Conservation (phyloP, 805 yeast genomes). For the Wickerhamiella dianesei region DNA sequence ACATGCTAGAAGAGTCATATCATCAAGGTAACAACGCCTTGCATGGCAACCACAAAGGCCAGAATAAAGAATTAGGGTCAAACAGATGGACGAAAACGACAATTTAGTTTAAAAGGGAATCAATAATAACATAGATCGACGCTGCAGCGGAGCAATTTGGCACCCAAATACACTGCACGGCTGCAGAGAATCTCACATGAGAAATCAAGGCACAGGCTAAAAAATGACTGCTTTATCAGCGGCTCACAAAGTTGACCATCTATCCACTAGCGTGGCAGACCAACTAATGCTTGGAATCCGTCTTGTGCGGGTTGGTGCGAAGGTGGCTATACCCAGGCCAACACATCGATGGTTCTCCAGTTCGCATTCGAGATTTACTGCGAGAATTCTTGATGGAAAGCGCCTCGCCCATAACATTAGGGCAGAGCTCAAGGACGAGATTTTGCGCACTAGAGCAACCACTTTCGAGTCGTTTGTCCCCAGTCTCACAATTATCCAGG, state of each 20-base stretch:
- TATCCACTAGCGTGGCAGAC: not conserved
- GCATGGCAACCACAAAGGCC: no score
- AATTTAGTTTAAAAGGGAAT: no score
- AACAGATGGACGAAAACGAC: no score
- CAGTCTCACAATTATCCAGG: constrained; percentile 70
- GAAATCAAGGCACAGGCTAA: not conserved
- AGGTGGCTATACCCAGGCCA: not conserved
- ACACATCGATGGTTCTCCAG: not conserved
- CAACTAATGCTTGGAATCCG: not conserved
- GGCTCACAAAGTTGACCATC: not conserved
- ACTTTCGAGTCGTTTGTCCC: constrained; percentile 50
- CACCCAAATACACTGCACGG: not conserved
- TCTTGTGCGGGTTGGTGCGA: not conserved
- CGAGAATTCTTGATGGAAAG: constrained; percentile 43
- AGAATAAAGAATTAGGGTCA: no score
- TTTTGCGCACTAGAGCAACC: constrained; percentile 30
- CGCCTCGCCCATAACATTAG: constrained; percentile 41
- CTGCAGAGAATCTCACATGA: not conserved
- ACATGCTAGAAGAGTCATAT: no score
- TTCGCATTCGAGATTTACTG: not conserved
- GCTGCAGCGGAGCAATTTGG: not conserved
- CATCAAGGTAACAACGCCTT: no score
- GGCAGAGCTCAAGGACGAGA: constrained; percentile 37
- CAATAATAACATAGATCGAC: no score
- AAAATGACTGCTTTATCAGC: not conserved